Evolutionary conservation across 2,329 filamentous ascomycete genomes (phyloP).

Genomic region (Fusarium multiceps): DNA sequence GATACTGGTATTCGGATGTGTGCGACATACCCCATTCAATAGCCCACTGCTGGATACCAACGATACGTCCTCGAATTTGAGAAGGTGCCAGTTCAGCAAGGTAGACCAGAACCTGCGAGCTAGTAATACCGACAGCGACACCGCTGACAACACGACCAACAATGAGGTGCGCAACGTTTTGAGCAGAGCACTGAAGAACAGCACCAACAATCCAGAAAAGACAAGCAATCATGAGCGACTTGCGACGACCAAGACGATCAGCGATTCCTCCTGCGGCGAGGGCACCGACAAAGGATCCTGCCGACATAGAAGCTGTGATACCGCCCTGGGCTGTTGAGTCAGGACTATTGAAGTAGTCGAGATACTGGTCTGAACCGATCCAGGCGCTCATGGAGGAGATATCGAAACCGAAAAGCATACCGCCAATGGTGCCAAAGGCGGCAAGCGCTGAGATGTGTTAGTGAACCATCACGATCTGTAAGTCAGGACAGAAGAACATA

Average conservation of each 20-base stretch:
- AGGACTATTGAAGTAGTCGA: conserved; percentile 63
- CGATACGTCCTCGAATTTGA: conserved; percentile 69
- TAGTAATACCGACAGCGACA: conserved; percentile 73
- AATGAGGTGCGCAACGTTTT: conserved; percentile 66
- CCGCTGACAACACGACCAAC: conserved; percentile 71
- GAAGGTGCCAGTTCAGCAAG: conserved; percentile 73
- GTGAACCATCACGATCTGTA: neutral
- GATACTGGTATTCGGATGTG: fast-evolving
- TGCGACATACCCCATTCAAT: conserved; percentile 66
- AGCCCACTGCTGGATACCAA: conserved; percentile 78
- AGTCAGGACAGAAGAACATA: conserved; percentile 23
- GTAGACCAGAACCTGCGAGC: conserved; percentile 75
- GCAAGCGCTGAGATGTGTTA: conserved; percentile 48
- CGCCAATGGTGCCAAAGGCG: conserved; percentile 56
- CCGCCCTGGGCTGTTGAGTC: conserved; percentile 59
- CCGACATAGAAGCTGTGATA: conserved; percentile 62
- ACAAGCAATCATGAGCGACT: conserved; percentile 59
- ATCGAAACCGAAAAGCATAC: conserved; percentile 65
- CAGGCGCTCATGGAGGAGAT: conserved; percentile 69
- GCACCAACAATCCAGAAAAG: conserved; percentile 67
- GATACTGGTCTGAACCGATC: conserved; percentile 63
- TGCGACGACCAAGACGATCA: conserved; percentile 58
- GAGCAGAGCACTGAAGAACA: conserved; percentile 67
- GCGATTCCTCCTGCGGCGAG: conserved; percentile 59
- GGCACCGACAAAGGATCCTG: conserved; percentile 61